Conservation (phyloP, 78 protist species). For the Planoprotostelium fungivorum region DNA sequence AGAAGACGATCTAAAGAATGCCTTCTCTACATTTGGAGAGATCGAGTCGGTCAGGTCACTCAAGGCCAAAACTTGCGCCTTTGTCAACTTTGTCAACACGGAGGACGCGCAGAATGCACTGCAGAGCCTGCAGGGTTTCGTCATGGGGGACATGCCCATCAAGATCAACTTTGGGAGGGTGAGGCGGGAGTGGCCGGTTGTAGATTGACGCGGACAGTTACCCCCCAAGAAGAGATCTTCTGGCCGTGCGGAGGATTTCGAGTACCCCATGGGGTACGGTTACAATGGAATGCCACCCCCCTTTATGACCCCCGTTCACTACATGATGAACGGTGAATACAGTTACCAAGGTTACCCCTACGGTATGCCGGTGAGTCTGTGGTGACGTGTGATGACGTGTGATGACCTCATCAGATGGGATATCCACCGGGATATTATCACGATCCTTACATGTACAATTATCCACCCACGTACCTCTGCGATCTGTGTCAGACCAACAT, state of each 20-base stretch:
- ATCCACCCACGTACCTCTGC: not conserved
- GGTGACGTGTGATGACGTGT: not conserved
- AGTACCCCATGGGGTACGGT: not conserved
- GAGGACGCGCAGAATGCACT: not conserved
- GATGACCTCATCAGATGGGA: not conserved
- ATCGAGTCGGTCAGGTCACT: slow-evolving; percentile 51
- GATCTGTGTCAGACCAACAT: not conserved
- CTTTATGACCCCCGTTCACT: not conserved
- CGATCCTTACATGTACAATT: not conserved
- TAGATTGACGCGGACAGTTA: not conserved
- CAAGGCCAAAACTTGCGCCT: slow-evolving; percentile 58
- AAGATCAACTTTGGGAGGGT: not conserved
- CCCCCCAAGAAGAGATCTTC: not conserved
- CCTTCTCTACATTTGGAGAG: slow-evolving; percentile 50
- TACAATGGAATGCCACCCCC: not conserved
- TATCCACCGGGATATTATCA: no score
- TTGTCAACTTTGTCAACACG: slow-evolving; percentile 55
- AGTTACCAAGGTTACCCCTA: not conserved
- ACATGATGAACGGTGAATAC: not conserved
- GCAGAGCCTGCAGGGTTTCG: not conserved
- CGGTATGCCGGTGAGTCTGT: not conserved
- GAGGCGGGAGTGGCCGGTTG: not conserved
- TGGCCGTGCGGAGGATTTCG: not conserved
- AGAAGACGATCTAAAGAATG: slow-evolving; percentile 49
- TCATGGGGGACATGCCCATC: not conserved